Evolutionary conservation across 768 basidiomycete species (phyloP).

Genomic region (Pisolithus microcarpus): DNA sequence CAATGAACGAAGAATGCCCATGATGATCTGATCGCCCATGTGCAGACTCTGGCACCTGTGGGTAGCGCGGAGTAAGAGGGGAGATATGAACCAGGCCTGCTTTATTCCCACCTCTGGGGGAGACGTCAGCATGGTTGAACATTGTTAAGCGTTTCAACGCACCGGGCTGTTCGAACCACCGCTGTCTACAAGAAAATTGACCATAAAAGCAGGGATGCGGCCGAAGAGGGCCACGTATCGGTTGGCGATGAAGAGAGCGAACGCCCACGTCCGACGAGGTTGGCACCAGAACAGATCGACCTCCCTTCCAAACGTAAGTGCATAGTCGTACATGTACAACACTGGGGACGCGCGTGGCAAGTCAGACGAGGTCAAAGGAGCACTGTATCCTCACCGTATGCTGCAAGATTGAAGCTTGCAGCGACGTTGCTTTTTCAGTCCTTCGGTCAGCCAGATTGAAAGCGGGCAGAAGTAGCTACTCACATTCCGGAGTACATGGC

Average conservation of each 20-base stretch:
- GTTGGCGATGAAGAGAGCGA: slow-evolving; percentile 34
- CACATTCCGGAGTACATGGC: too few species aligned
- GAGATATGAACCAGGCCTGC: too few species aligned
- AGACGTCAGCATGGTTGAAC: neutral
- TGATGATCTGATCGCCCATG: neutral
- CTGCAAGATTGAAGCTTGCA: neutral
- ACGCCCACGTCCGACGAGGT: slow-evolving; percentile 27
- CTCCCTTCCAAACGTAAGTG: slow-evolving; percentile 36
- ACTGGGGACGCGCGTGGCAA: slow-evolving; percentile 4
- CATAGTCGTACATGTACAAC: slow-evolving; percentile 37
- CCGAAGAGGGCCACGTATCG: slow-evolving; percentile 34
- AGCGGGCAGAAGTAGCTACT: too few species aligned
- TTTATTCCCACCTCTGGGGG: neutral
- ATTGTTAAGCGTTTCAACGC: neutral
- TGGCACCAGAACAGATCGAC: slow-evolving; percentile 37
- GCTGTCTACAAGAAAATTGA: slow-evolving; percentile 18
- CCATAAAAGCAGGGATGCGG: slow-evolving; percentile 32
- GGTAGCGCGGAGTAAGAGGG: too few species aligned
- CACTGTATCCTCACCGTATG: neutral
- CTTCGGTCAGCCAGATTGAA: neutral
- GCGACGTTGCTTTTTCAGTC: neutral
- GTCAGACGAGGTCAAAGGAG: neutral
- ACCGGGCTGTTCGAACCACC: neutral
- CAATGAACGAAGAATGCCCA: neutral
- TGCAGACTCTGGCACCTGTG: neutral